Percentiles rank a stretch among this genome's conserved stretches.
phyloP scores from a whole-genome alignment of 2,329 filamentous ascomycete genomes.

The Trichothecium sympodiale region DNA sequence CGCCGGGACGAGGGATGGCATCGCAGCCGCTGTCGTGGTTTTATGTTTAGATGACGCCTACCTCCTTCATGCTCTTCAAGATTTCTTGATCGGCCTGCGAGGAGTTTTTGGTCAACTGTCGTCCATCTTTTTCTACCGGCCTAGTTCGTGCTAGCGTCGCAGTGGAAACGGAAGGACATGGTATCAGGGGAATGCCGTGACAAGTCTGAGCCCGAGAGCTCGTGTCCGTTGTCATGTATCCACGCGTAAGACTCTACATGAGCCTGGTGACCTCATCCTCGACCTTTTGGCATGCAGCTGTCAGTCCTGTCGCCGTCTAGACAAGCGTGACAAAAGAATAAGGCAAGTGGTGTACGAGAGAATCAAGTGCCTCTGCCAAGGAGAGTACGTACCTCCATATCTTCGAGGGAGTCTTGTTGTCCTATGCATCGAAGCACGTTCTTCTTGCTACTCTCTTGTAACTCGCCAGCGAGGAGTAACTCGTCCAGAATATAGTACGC shows the following conservation, averaged over 20 bases:
- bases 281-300: conserved; percentile 41
- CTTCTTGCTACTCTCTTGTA: conserved; percentile 99
- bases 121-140: no score
- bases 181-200: no score
- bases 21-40: not conserved
- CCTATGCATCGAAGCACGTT: conserved; percentile 93
- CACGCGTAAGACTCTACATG: conserved; percentile 46
- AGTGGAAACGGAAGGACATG: no score
- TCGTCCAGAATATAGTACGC: conserved; percentile 99
- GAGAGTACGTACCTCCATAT: conserved; percentile 82
- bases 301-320: conserved; percentile 4
- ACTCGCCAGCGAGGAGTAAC: conserved; percentile 84
- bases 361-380: not conserved
- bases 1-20: no score
- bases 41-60: conserved; percentile 25
- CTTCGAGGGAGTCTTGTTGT: conserved; percentile 93
- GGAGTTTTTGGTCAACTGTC: no score
- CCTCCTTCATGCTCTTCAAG: conserved; percentile 23
- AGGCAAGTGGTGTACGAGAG: conserved; percentile 5
- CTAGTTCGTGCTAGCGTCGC: no score
- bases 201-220: no score
- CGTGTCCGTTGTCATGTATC: no score
- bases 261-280: conserved; percentile 86
- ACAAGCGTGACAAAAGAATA: not conserved
- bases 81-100: conserved; percentile 12